Evolutionary conservation across 108 stramenopile species (phyloP).

Genomic region (Cyclotella baltica): DNA sequence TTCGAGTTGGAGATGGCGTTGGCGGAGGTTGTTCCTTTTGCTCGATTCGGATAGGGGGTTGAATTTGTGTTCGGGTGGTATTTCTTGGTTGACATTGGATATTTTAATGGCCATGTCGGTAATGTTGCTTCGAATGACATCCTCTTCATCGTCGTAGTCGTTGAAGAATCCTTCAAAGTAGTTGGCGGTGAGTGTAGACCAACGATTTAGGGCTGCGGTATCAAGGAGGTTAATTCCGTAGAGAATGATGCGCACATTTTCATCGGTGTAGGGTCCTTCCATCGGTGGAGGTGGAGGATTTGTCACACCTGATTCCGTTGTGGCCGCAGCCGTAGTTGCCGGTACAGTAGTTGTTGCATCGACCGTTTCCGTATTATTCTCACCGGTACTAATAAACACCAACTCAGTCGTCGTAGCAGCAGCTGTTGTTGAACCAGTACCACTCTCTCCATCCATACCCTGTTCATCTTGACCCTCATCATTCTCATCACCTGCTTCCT

Average conservation of each 20-base stretch:
- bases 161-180: constrained; percentile 52
- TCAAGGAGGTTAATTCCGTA: constrained; percentile 37
- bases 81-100: constrained; percentile 10
- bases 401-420: not conserved
- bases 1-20: not conserved
- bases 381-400: not conserved
- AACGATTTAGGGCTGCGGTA: constrained; percentile 26
- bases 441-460: not conserved
- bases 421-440: not conserved
- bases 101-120: constrained; percentile 40
- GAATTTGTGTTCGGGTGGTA: constrained; percentile 38
- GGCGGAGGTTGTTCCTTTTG: constrained; percentile 24
- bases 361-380: not conserved
- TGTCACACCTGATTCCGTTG: constrained; percentile 4
- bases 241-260: constrained; percentile 51
- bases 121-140: constrained; percentile 25
- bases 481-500: not conserved
- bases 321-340: not conserved
- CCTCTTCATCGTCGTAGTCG: constrained; percentile 31
- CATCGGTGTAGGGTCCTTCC: constrained; percentile 41
- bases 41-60: constrained; percentile 30
- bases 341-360: not conserved
- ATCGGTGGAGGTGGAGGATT: constrained; percentile 22
- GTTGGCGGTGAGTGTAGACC: constrained; percentile 28
- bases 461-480: not conserved